Base-by-base conservation (phyloP, 768 basidiomycete genomes). In the Leccinum ochraceum region DNA sequence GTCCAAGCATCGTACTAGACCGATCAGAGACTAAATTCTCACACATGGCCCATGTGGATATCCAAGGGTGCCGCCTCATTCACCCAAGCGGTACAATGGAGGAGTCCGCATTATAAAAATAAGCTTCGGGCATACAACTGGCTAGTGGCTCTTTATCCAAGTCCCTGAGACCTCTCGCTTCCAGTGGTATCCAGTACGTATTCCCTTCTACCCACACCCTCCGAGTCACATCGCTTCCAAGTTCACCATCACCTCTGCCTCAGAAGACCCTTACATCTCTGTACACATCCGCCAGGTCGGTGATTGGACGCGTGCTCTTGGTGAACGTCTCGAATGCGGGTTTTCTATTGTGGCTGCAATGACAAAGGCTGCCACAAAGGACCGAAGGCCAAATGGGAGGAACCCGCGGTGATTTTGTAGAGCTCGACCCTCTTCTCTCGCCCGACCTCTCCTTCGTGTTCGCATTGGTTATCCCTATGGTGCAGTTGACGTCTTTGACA, bases 111-210 rank as follows among this genome's bases (percentile, higher is more conserved):
- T 97, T 70, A 75, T 88, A 71, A 97, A 97, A 77, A 90, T 92
- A 7, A 90, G 87, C 72, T 91, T 97, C 82, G 92, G 89, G 71
- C 95, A 97, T 76, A 89, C 88, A 53, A 83, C 92, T 34, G 94
- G 94, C 11, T 92, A 95, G 78, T 95, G 94, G 94, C 78, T 95
- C 34, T 28, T 95, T 79, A 77, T 95, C 64, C 89, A 94, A 68
- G 85, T 95, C 14, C 94, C 95, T 3, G 92, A 94, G 49, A 75
- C 97, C 11, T 95, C 93, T 48, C 74, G 68, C 20, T 86, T 82
- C 72, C 94, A 97, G 72, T 98, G 94, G 94, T 95, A 96, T 76
- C 95, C 95, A n/a, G 94, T 95, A 66, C 68, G 90, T 81, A n/a
- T 34, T 34, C 32, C 53, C 32, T 51, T 56, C 42, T 26, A 34